phyloP scores from a whole-genome alignment of 805 yeast species.

The Ogataea sp. region DNA sequence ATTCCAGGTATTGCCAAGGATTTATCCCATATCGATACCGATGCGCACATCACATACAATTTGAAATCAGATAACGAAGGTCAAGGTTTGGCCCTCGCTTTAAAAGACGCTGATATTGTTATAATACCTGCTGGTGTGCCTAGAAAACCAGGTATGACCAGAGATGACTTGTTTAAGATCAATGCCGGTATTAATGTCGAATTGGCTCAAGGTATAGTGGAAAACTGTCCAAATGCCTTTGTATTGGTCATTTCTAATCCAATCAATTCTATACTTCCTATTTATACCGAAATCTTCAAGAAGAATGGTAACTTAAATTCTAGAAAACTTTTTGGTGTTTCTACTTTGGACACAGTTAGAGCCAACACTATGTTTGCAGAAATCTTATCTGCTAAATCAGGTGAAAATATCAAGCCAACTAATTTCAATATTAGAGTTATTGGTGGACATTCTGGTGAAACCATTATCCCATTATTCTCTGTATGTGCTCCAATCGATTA shows the following conservation, averaged over 20 bases:
- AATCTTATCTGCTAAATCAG: constrained; percentile 6
- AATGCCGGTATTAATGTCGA: constrained; percentile 59
- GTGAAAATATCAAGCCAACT: constrained; percentile 31
- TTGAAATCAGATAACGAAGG: constrained; percentile 28
- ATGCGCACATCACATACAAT: constrained; percentile 33
- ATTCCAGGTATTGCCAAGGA: constrained; percentile 51
- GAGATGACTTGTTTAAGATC: constrained; percentile 88
- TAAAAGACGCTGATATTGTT: constrained; percentile 36
- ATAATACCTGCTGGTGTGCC: constrained; percentile 71
- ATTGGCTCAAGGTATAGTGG: constrained; percentile 69
- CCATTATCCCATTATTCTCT: constrained; percentile 81
- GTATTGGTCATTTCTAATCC: constrained; percentile 87
- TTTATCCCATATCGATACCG: constrained; percentile 44
- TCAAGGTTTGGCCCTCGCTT: constrained; percentile 20
- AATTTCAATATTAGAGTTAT: constrained; percentile 62
- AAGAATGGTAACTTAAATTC: constrained; percentile 63
- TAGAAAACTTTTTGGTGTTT: constrained; percentile 74
- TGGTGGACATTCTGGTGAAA: constrained; percentile 95
- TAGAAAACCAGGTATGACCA: constrained; percentile 98
- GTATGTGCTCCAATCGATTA: constrained; percentile 22
- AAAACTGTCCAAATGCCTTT: constrained; percentile 62
- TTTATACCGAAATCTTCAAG: constrained; percentile 73
- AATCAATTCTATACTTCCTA: constrained; percentile 88
- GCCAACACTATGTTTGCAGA: constrained; percentile 75
- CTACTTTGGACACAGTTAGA: constrained; percentile 81